Base-by-base conservation (phyloP, 1,284 basidiomycete genomes). In the Cryptococcus sp. region DNA sequence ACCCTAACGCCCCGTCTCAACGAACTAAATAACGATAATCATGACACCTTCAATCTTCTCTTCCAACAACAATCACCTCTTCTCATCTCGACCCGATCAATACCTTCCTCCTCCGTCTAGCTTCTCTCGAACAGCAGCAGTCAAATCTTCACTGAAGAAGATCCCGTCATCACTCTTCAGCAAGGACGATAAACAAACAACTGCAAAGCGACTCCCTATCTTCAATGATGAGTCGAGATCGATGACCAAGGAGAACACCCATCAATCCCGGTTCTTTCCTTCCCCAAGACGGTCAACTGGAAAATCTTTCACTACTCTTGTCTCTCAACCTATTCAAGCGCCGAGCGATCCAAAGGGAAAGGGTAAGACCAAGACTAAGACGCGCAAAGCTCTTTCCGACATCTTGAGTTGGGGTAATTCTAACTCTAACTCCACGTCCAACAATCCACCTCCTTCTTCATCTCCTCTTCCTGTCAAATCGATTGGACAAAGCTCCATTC, bases 141-240 rank as follows among this genome's bases (percentile, higher is more conserved):
- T 68, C 57, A 58, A 58, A 31, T 41, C 46, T 6, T 67, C 69
- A 3, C 49, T 72, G 15, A 60, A 62, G 33, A 68, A 63, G 52
- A 68, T 72, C 36, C 72, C 72, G 3, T 72, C 72, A 3, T 55
- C 63, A 2, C 42, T 73, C 36, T 73, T 73, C 59, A 56, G 55
- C 46, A 61, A 60, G 43, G 55, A 58, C 35, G 60, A 60, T 38
- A 32, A 38, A 34, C 15, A 13, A 15, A 10, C 5, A 11, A 48
- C 44, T 38, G 10, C 10, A 11, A 32, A 34, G 4, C n/a, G 11
- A 13, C 30, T 44, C 1, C 37, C 38, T 15, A 4, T 44, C 10
- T 42, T 8, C 50, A 44, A 2, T 8, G 41, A 52, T 41, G 50
- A 52, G 31, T n/a, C 15, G 11, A 10, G 13, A 11, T 11, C 52